phyloP scores from a whole-genome alignment of 495 filamentous ascomycete genomes.

The Trichocladium antarcticum region DNA sequence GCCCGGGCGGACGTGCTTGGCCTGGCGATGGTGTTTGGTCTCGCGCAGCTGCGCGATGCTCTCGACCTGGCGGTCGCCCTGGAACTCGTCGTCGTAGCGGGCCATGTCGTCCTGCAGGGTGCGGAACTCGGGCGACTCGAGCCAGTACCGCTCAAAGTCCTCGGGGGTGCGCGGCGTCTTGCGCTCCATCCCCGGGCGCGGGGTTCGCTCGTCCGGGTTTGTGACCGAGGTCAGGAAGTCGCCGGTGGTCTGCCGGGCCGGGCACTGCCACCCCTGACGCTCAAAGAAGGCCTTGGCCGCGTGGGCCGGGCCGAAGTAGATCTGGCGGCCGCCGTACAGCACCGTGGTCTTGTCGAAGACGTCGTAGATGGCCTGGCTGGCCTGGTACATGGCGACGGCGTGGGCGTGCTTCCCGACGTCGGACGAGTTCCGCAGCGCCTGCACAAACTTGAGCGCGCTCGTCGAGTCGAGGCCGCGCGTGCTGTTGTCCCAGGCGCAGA shows the following conservation, averaged over 20 bases:
- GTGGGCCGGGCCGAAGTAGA: slow-evolving; percentile 50
- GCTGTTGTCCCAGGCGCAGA: slow-evolving; percentile 45
- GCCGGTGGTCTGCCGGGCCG: slow-evolving; percentile 59
- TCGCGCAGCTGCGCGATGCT: slow-evolving; percentile 16
- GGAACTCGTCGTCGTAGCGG: slow-evolving; percentile 44
- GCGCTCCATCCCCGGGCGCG: slow-evolving; percentile 52
- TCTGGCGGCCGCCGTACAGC: slow-evolving; percentile 53
- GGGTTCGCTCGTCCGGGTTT: slow-evolving; percentile 55
- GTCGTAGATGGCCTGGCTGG: slow-evolving; percentile 56
- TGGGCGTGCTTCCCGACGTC: slow-evolving; percentile 42
- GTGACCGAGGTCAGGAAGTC: slow-evolving; percentile 69
- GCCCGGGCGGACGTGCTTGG: slow-evolving; percentile 32
- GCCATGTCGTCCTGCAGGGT: slow-evolving; percentile 53
- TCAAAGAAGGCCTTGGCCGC: slow-evolving; percentile 49
- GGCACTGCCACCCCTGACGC: slow-evolving; percentile 51
- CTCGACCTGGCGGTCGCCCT: slow-evolving; percentile 31
- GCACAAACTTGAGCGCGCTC: slow-evolving; percentile 40
- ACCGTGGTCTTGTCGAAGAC: slow-evolving; percentile 52
- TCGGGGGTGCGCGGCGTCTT: slow-evolving; percentile 50
- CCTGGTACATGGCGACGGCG: slow-evolving; percentile 64
- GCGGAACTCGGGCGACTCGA: slow-evolving; percentile 36
- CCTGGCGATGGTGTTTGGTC: slow-evolving; percentile 24
- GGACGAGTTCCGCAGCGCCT: slow-evolving; percentile 39
- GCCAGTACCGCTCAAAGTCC: slow-evolving; percentile 48
- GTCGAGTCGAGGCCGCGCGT: slow-evolving; percentile 45